Base-by-base conservation (phyloP, 106 monocot species). In the Narthecium ossifragum region DNA sequence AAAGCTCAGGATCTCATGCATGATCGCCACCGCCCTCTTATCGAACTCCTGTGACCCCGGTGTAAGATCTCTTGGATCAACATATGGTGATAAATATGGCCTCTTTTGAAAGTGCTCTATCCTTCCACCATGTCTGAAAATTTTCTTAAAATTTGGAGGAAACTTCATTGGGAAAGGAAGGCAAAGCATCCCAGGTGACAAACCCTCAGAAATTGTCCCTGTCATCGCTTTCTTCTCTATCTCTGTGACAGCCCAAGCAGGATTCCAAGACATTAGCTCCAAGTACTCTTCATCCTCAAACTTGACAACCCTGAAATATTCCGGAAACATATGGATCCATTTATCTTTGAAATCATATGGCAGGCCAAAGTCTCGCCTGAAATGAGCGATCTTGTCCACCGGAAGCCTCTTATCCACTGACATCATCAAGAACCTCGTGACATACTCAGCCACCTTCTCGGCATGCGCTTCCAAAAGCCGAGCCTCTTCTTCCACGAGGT, bases 1-100 rank as follows among this genome's bases (percentile, higher is more conserved):
- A 75, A 90, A 96, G 65, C 73, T 96, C 71, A 96, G 73, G 27
- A 90, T 50, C 73, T 96, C 94, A 68, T 96, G 94, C 75, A 90
- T 88, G 1, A 96, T 50, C 7, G 86, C 89, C 36, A 90, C 78
- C 8, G 90, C 89, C 51, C 94, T 61, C 67, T 96, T 90, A 59
- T 96, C 90, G 69, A 81, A 96, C 63, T 96, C 90, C 32, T 70
- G 74, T 26, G 83, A 80, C 6, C 90, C 86, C 14, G 86, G 72
- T 34, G 51, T 53, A 34, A 86, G 66, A n/a, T 70, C 85, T 26
- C 53, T 51, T 5, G 80, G 71, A 71, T 83, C 75, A 28, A 86
- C 83, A 76, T 86, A 96, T 50, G 90, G 94, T 31, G 86, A 86
- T 5, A 86, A 29, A 75, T 96, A 96, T 1, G 75, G 20, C 6